Evolutionary conservation across 2,329 filamentous ascomycete species (phyloP).

Genomic region (Colletotrichum sp.): DNA sequence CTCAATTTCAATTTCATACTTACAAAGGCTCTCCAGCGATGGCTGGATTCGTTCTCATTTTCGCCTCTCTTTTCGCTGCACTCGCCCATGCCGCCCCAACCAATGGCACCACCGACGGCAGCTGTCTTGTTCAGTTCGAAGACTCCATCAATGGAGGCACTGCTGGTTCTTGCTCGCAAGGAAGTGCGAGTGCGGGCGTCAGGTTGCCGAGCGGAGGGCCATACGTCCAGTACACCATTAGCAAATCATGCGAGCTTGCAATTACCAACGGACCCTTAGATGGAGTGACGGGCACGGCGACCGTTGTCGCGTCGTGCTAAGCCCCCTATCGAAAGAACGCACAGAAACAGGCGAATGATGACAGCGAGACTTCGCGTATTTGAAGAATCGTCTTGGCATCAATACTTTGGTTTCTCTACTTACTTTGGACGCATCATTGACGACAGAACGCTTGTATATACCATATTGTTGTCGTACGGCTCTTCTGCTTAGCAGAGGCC

Average conservation of each 20-base stretch:
- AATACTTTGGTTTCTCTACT: not conserved
- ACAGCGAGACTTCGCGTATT: fast-evolving
- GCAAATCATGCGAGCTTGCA: not conserved
- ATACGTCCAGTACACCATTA: not conserved
- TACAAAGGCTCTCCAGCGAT: fast-evolving
- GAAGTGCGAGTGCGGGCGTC: not conserved
- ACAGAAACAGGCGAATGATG: not conserved
- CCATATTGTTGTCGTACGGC: not conserved
- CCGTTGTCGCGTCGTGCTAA: fast-evolving
- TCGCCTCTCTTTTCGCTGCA: not conserved
- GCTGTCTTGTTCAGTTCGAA: not conserved
- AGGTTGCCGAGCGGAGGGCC: not conserved
- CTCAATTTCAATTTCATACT: not conserved
- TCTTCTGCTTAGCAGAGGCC: fast-evolving
- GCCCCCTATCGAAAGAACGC: fast-evolving
- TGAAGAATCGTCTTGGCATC: not conserved
- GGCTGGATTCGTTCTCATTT: fast-evolving
- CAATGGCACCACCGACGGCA: too few species aligned
- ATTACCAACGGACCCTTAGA: not conserved
- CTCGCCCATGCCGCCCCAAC: not conserved
- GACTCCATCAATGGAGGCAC: not conserved
- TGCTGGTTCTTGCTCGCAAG: not conserved
- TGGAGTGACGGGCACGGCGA: not conserved
- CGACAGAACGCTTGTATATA: not conserved
- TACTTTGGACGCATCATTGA: not conserved